Base-by-base conservation (phyloP, 768 basidiomycete species). In the Rhizopogon sp. region DNA sequence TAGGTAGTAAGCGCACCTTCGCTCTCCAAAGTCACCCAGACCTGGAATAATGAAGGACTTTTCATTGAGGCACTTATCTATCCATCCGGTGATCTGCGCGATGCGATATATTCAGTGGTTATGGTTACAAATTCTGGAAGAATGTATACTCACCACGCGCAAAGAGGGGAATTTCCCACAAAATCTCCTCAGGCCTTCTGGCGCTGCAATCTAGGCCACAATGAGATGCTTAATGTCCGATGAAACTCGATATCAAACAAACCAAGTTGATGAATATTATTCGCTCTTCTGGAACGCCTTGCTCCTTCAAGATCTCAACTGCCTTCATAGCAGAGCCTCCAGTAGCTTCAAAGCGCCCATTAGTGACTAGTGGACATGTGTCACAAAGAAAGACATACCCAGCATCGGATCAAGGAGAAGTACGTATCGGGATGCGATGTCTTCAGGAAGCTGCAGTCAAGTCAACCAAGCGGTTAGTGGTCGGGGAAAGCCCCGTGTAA, bases 301-400 rank as follows among this genome's bases (percentile, higher is more conserved):
- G 86, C 44, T 93, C 89, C 70, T 88, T 84, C 11, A 98, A 77
- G 3, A 98, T 89, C 68, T 98, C 96, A 50, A 98, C 89, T 0
- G 97, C 97, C 68, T 98, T 98, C 72, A 95, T 94, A 7, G 95
- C 96, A 5, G 95, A 98, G 43, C 97, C 97, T 25, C 97, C 97
- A 0, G 96, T 98, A 0, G 96, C 96, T 81, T 35, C 3, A 9
- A 16, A 59, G 28, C 39, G 22, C 20, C 42, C 11, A 28, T 33
- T 20, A 31, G 35, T 33, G 31, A 33, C 31, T 33, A 2, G 17
- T 14, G 14, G 20, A 5, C 13, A 20, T 14, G 20, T 2, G 9
- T 25, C 16, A 35, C 6, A 16, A 37, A 6, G 16, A 2, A 50
- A 11, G 39, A 61, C 85, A 50, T 63, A 93, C 93, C 93, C 46